These are phyloP conservation scores for Suillus subalutaceus DNA, from an alignment of 768 basidiomycete genomes.

Conservation along the genomic window DNA sequence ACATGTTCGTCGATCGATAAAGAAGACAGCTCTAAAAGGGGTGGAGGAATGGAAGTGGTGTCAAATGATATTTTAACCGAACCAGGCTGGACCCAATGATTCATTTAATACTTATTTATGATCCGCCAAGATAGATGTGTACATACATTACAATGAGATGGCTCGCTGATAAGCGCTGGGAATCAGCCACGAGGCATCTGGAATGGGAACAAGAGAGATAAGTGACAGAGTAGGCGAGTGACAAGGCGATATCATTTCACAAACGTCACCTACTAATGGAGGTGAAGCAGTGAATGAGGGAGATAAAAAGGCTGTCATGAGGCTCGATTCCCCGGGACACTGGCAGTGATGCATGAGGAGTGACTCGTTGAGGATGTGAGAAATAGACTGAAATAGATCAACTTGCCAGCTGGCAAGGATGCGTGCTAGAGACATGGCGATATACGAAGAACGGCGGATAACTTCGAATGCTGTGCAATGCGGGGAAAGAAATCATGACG, in stretches of 20 bases:
- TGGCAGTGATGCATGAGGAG: not conserved
- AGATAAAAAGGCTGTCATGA: constrained; percentile 2
- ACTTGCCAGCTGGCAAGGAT: not conserved
- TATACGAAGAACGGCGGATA: not conserved
- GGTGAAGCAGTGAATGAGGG: constrained; percentile 5
- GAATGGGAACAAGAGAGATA: not conserved
- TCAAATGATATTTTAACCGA: not conserved
- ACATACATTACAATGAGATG: constrained; percentile 1
- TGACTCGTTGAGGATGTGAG: not conserved
- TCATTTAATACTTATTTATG: constrained; percentile 10
- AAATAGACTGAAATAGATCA: too few relatives aligned
- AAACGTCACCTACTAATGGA: constrained; percentile 6
- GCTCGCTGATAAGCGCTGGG: constrained; percentile 7
- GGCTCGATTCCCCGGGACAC: not conserved
- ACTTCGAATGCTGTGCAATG: constrained; percentile 3
- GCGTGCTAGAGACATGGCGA: too few relatives aligned
- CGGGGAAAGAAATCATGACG: constrained; percentile 1
- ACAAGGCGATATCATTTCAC: constrained; percentile 7
- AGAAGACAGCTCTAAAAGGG: not conserved
- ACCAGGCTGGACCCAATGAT: not conserved
- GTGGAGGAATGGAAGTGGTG: constrained; percentile 2
- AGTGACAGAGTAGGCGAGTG: constrained; percentile 5
- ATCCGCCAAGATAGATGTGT: constrained; percentile 6
- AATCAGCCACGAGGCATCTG: constrained; percentile 1
- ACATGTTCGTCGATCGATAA: constrained; percentile 7